phyloP scores from a whole-genome alignment of 768 basidiomycete genomes.

The Daedalea quercina region DNA sequence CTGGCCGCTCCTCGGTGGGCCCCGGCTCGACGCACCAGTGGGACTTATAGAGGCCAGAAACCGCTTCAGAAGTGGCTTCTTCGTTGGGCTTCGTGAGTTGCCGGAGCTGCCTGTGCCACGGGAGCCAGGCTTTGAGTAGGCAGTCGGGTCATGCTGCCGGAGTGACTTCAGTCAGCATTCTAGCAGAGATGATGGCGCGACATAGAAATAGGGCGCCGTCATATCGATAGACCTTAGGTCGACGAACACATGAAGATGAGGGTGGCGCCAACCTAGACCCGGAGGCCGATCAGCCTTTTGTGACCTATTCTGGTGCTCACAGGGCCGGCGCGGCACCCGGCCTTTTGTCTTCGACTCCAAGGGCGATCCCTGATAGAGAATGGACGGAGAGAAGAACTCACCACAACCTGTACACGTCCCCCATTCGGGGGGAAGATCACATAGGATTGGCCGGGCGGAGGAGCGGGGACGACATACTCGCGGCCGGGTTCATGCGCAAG shows the following conservation, averaged over 20 bases:
- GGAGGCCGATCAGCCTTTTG: no score
- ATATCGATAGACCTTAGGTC: background rate
- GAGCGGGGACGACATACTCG: slow-evolving; percentile 16
- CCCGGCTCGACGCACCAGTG: background rate
- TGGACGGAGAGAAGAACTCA: background rate
- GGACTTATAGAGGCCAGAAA: background rate
- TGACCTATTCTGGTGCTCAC: no score
- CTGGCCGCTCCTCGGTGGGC: background rate
- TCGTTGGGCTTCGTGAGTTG: background rate
- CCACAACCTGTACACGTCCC: slow-evolving; percentile 16
- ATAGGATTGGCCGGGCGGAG: slow-evolving; percentile 18
- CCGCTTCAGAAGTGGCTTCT: background rate
- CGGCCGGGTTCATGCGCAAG: slow-evolving; percentile 5
- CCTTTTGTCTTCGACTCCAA: background rate
- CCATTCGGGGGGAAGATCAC: slow-evolving; percentile 20
- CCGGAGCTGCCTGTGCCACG: background rate
- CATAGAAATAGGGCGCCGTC: background rate
- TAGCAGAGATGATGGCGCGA: background rate
- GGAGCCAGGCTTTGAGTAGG: background rate
- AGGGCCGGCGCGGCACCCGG: no score
- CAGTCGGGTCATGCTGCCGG: background rate
- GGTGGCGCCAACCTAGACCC: no score
- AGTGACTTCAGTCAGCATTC: background rate
- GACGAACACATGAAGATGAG: no score
- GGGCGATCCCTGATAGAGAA: background rate